Evolutionary conservation across 2,329 filamentous ascomycete genomes (phyloP).

Genomic region (Epichloe scottii): DNA sequence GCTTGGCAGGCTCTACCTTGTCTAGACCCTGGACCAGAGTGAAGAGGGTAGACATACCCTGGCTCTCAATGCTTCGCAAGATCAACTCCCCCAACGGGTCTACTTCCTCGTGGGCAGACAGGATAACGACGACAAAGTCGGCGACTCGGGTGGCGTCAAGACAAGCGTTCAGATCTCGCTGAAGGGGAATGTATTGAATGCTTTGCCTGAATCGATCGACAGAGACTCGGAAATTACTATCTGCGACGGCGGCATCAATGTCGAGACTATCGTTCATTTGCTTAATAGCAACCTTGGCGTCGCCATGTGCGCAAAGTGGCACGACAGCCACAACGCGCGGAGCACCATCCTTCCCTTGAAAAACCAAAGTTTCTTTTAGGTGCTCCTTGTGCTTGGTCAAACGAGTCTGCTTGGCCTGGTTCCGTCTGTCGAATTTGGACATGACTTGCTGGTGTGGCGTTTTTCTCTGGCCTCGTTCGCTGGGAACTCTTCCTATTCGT

Average conservation of each 20-base stretch:
- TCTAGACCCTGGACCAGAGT: constrained; percentile 73
- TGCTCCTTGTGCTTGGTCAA: constrained; percentile 74
- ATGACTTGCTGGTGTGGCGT: constrained; percentile 93
- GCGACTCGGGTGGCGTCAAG: constrained; percentile 79
- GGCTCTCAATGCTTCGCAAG: constrained; percentile 76
- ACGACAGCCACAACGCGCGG: constrained; percentile 81
- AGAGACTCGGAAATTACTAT: constrained; percentile 50
- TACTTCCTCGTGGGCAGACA: constrained; percentile 74
- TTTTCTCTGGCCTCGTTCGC: constrained; percentile 64
- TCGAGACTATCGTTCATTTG: constrained; percentile 70
- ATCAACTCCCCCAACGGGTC: constrained; percentile 77
- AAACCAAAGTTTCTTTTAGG: constrained; percentile 65
- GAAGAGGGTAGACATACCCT: constrained; percentile 88
- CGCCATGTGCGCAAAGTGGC: constrained; percentile 63
- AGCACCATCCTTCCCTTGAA: constrained; percentile 75
- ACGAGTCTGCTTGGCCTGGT: constrained; percentile 86
- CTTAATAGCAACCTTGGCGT: constrained; percentile 53
- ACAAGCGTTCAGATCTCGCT: constrained; percentile 61
- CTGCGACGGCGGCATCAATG: constrained; percentile 51
- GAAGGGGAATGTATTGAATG: constrained; percentile 70
- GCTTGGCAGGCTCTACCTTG: constrained; percentile 66
- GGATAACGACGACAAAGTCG: constrained; percentile 79
- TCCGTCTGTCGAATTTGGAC: constrained; percentile 91
- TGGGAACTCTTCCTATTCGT: constrained; percentile 57
- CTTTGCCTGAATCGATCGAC: constrained; percentile 89